phyloP scores from a whole-genome alignment of 306 rosid species.

The Casuarina glauca region DNA sequence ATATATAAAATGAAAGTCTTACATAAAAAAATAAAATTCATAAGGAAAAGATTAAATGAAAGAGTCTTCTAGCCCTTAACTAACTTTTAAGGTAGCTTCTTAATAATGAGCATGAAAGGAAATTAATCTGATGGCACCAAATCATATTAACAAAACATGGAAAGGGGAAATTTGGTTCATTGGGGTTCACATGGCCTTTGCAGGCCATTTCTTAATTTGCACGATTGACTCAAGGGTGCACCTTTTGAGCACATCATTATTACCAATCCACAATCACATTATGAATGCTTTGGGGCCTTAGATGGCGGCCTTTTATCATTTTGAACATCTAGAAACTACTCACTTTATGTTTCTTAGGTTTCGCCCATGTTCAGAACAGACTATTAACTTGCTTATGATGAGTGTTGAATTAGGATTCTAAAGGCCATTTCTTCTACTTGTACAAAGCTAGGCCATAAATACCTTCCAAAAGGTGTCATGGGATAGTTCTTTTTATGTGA shows the following conservation, averaged over 20 bases:
- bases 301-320: neutral
- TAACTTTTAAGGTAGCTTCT: too few species aligned
- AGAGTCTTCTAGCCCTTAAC: too few species aligned
- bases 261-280: neutral
- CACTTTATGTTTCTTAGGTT: too few species aligned
- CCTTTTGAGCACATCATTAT: slow-evolving; percentile 6
- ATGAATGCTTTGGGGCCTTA: neutral
- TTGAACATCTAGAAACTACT: too few species aligned
- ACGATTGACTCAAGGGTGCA: slow-evolving; percentile 21
- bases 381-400: neutral
- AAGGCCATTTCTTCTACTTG: too few species aligned
- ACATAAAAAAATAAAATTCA: too few species aligned
- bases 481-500: neutral
- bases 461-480: neutral
- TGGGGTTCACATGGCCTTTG: slow-evolving; percentile 20
- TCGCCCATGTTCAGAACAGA: too few species aligned
- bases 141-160: neutral
- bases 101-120: too few species aligned
- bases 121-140: too few species aligned
- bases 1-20: too few species aligned
- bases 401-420: too few species aligned
- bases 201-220: slow-evolving; percentile 21
- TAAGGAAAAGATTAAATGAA: too few species aligned
- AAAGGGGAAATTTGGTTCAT: slow-evolving; percentile 19
- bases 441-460: neutral